Base-by-base conservation (phyloP, 148 eudicot genomes). In the Cornus controversa region DNA sequence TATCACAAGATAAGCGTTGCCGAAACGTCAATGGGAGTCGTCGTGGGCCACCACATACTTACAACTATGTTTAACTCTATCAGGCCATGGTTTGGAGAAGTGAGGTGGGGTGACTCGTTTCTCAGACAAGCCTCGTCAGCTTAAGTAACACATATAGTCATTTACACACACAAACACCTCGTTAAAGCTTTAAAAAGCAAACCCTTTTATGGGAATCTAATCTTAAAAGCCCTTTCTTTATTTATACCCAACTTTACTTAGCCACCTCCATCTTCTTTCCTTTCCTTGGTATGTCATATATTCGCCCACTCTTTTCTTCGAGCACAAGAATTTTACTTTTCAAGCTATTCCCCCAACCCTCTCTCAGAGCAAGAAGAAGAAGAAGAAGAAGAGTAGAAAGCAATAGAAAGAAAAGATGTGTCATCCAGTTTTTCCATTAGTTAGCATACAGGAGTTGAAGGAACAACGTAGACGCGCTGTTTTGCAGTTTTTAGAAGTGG, bases 241-340 rank as follows among this genome's bases (percentile, higher is more conserved):
- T n/a, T n/a, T 77, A 72, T 67, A 18, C 77, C 74, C 80, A 66
- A 63, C 83, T 80, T 80, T 80, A 71, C 83, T 80, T 75, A 3
- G 75, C 72, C 80, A 73, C 50, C 74, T 67, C 66, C 74, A 31
- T 62, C 57, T 11, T 69, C 68, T 74, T 60, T 54, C 62, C 66
- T 26, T 68, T 34, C 42, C 40, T 69, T 24, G 20, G 20, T 71
- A 27, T 62, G 34, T 18, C 65, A 57, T 54, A 58, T 2, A 5
- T 36, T 24, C 13, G 72, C 53, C 67, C n/a, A 64, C 71, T 75
- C 79, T 67, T 68, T 67, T 72, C 34, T 31, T 31, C 2, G 34
- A 1, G 34, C 34, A 31, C 34, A 31, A 31, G 45, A 2, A 40
- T 6, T 40, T 40, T 40, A 4, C 75, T 28, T 36, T 47, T 29